Conservation (phyloP, 768 basidiomycete species). For the Fomitopsis serialis region DNA sequence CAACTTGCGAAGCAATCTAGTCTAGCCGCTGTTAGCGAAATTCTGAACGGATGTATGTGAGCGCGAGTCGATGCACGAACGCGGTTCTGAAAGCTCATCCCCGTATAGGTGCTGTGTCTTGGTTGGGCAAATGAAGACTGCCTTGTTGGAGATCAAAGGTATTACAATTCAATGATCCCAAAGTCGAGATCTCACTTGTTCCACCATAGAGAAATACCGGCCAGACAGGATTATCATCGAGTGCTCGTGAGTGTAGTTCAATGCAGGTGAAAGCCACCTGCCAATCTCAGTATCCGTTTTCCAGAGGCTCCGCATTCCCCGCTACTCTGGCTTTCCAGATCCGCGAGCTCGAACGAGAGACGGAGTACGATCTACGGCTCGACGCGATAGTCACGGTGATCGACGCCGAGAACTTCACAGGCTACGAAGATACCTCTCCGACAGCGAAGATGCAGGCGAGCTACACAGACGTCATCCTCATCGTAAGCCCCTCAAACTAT, state of each 20-base stretch:
- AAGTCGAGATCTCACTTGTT: background rate
- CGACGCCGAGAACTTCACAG: constrained; percentile 86
- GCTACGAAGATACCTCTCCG: constrained; percentile 89
- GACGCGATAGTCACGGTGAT: constrained; percentile 92
- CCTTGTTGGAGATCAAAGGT: constrained; percentile 85
- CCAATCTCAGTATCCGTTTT: background rate
- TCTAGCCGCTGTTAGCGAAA: constrained; percentile 85
- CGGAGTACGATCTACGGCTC: constrained; percentile 66
- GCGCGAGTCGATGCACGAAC: constrained; percentile 15
- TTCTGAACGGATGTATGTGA: constrained; percentile 94
- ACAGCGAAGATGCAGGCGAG: constrained; percentile 95
- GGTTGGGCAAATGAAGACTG: constrained; percentile 91
- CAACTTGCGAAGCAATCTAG: constrained; percentile 83
- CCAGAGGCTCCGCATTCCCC: constrained; percentile 90
- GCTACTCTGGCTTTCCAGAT: constrained; percentile 95
- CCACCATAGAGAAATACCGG: constrained; percentile 60
- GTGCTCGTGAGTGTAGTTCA: constrained; percentile 64
- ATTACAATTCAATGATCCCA: constrained; percentile 1
- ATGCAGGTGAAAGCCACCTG: background rate
- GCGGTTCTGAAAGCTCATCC: background rate
- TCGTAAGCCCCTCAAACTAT: constrained; percentile 42
- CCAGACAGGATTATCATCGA: constrained; percentile 95
- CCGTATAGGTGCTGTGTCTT: constrained; percentile 79
- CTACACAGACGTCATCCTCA: constrained; percentile 87
- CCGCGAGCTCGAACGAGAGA: constrained; percentile 80